Base-by-base conservation (phyloP, 225 moss, liverwort and hornwort genomes). In the Anthoceros angustus region DNA sequence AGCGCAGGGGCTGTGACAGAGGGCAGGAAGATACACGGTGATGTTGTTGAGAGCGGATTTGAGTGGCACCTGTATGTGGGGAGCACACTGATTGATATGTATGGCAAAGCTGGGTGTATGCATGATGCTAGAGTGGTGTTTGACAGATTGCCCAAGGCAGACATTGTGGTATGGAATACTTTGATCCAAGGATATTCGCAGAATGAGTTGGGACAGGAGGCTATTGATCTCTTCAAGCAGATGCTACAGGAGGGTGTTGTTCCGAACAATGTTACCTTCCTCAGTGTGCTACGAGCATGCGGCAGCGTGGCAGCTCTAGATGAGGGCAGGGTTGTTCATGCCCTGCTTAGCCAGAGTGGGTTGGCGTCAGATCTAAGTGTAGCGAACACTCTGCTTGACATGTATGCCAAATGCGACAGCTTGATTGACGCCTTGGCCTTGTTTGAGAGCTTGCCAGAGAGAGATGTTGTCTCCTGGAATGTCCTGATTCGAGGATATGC, bases 251-350 rank as follows among this genome's bases (percentile, higher is more conserved):
- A 55, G 55, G 55, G 14, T 3, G 14, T 55, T n/a, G 55, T 23
- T 9, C 55, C 55, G 4, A 20, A 55, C 23, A 15, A 9, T 55
- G 55, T 55, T 18, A 55, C 55, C 18, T 55, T 18, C 55, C 55
- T 55, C n/a, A 20, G 55, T n/a, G 55, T 55, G 18, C 55, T 55
- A 7, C 55, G 55, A 55, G 55, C 55, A 55, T 55, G 55, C 55
- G 14, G 55, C 23, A 55, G 7, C 55, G 8, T 55, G 8, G 55
- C 55, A 7, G 55, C 55, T 55, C 14, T 55, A 23, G 55, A 55
- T 18, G n/a, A 9, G 10, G 55, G 55, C 55, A 15, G 55, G 14
- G 5, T 55, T 20, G n/a, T 20, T 1, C 55, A 55, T 20, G 55
- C 8, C 23, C n/a, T 7, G 6, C 55, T 55, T 20, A 23, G 5